phyloP scores from a whole-genome alignment of 371 early-diverging fungal genomes.

The Mortierella sp. region DNA sequence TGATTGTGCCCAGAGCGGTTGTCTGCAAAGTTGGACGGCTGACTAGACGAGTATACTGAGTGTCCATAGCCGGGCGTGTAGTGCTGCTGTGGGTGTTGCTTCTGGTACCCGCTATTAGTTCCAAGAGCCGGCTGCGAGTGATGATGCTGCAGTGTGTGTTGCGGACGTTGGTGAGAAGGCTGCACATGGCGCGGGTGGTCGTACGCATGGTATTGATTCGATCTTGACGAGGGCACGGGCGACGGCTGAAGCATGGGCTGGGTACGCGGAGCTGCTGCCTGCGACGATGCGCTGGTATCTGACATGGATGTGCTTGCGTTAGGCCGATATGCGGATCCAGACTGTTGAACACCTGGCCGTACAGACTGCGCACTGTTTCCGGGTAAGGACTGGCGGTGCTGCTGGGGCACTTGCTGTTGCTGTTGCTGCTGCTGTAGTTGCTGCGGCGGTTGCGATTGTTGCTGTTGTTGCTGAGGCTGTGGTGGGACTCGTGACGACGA shows the following conservation, averaged over 20 bases:
- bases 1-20: background rate
- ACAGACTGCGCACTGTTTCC: background rate
- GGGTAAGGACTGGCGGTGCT: background rate
- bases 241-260: slow-evolving; percentile 25
- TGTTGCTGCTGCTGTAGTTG: slow-evolving; percentile 10
- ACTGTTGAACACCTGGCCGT: background rate
- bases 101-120: background rate
- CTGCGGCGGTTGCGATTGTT: slow-evolving; percentile 3
- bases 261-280: slow-evolving; percentile 8
- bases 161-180: slow-evolving; percentile 1
- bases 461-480: slow-evolving; percentile 7
- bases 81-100: slow-evolving; percentile 7
- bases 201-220: slow-evolving; percentile 27
- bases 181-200: slow-evolving; percentile 14
- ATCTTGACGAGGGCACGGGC: slow-evolving; percentile 3
- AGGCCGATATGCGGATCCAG: slow-evolving; percentile 11
- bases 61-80: slow-evolving; percentile 1
- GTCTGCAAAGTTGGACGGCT: slow-evolving; percentile 6
- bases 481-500: slow-evolving; percentile 14
- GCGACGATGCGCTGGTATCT: slow-evolving; percentile 14
- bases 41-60: background rate
- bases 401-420: slow-evolving; percentile 4
- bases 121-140: slow-evolving; percentile 5
- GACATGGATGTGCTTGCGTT: slow-evolving; percentile 7
- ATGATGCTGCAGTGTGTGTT: slow-evolving; percentile 12